Conservation (phyloP, 2,329 filamentous ascomycete genomes). For the Dactylellina leptospora region DNA sequence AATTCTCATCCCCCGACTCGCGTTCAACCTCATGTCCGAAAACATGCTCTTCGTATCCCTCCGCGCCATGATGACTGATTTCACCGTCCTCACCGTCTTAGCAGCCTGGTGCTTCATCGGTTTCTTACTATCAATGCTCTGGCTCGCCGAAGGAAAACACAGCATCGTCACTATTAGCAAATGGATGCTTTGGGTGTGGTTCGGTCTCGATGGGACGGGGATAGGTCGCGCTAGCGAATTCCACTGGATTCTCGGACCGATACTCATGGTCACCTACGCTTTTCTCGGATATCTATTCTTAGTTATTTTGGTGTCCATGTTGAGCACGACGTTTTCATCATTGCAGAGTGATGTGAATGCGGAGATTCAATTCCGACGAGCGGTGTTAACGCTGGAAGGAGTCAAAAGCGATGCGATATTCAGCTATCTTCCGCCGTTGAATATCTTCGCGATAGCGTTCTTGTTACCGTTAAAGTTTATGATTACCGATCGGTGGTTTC, state of each 20-base stretch:
- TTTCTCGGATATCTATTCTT: slow-evolving; percentile 88
- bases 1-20: slow-evolving; percentile 78
- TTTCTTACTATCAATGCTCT: slow-evolving; percentile 79
- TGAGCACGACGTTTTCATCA: slow-evolving; percentile 82
- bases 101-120: slow-evolving; percentile 85
- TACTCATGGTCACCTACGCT: slow-evolving; percentile 82
- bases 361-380: slow-evolving; percentile 83
- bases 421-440: slow-evolving; percentile 83
- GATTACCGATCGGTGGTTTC: slow-evolving; percentile 84
- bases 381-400: slow-evolving; percentile 83
- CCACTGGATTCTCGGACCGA: slow-evolving; percentile 79
- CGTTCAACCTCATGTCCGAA: slow-evolving; percentile 83
- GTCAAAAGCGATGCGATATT: slow-evolving; percentile 86
- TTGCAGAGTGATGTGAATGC: slow-evolving; percentile 79
- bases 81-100: slow-evolving; percentile 77
- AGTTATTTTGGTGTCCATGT: slow-evolving; percentile 87
- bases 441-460: slow-evolving; percentile 77
- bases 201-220: slow-evolving; percentile 77
- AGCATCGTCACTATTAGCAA: slow-evolving; percentile 76
- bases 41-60: slow-evolving; percentile 84
- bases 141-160: slow-evolving; percentile 75
- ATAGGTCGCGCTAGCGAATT: slow-evolving; percentile 72
- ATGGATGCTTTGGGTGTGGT: slow-evolving; percentile 96
- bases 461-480: slow-evolving; percentile 80
- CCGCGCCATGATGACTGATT: slow-evolving; percentile 85